Evolutionary conservation across 768 basidiomycete species (phyloP).

Genomic region (Suillus fuscotomentosus): DNA sequence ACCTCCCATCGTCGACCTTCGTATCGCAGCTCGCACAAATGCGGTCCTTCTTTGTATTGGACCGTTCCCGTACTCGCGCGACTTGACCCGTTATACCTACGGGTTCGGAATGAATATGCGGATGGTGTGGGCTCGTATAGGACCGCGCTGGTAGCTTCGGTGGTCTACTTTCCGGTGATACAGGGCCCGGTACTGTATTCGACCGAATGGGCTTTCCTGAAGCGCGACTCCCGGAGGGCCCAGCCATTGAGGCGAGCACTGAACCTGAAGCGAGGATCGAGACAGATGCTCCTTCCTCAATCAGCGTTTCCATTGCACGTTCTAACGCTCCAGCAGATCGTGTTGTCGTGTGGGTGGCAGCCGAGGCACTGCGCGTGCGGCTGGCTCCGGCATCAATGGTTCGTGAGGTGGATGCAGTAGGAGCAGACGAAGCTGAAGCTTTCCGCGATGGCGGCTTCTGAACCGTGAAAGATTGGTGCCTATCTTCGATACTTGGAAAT

Average conservation of each 20-base stretch:
- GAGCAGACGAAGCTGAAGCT: constrained; percentile 22
- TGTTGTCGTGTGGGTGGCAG: constrained; percentile 26
- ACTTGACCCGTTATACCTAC: constrained; percentile 25
- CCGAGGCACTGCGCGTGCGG: constrained; percentile 25
- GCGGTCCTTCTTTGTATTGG: constrained; percentile 30
- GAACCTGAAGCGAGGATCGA: constrained; percentile 34
- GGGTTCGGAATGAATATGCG: constrained; percentile 31
- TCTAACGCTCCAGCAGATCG: constrained; percentile 41
- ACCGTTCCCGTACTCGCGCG: constrained; percentile 31
- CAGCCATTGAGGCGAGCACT: constrained; percentile 29
- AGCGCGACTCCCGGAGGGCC: constrained; percentile 15
- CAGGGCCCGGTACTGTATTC: constrained; percentile 50
- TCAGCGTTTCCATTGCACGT: constrained; percentile 49
- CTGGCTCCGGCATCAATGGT: constrained; percentile 9
- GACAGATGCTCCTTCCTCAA: constrained; percentile 41
- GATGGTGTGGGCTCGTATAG: constrained; percentile 47
- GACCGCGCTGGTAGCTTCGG: constrained; percentile 58
- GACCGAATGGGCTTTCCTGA: constrained; percentile 40
- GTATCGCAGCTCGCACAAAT: constrained; percentile 69
- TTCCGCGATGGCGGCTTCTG: constrained; percentile 25
- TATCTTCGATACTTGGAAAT: constrained; percentile 31
- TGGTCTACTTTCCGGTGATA: constrained; percentile 42
- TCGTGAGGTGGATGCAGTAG: constrained; percentile 14
- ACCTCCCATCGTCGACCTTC: constrained; percentile 75
- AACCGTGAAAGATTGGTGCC: constrained; percentile 7